Evolutionary conservation across 192 early-diverging fungal species (phyloP).

Genomic region (Backusella tarrabulga): DNA sequence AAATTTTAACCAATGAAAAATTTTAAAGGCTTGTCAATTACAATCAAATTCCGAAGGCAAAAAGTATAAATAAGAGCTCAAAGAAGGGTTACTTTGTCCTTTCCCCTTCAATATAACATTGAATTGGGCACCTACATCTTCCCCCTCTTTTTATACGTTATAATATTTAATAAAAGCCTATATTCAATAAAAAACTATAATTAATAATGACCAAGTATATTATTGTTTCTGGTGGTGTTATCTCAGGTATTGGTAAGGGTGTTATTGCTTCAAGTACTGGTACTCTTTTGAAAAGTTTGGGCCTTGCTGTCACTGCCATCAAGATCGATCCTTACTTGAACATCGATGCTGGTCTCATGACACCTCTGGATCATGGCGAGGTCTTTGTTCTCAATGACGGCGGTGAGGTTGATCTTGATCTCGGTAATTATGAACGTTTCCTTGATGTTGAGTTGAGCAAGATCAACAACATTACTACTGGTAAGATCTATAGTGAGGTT

Average conservation of each 20-base stretch:
- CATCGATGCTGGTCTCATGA: constrained; percentile 98
- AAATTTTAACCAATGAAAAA: constrained; percentile 4
- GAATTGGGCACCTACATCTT: constrained; percentile 14
- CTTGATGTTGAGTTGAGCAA: constrained; percentile 89
- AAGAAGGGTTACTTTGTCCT: neutral
- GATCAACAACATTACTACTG: constrained; percentile 99
- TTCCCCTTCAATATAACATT: constrained; percentile 17
- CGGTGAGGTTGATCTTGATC: constrained; percentile 97
- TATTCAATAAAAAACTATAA: constrained; percentile 18
- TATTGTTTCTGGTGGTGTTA: constrained; percentile 96
- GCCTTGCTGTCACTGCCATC: constrained; percentile 93
- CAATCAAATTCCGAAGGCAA: neutral
- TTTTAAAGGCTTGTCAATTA: neutral
- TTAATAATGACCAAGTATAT: constrained; percentile 84
- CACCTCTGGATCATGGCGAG: constrained; percentile 97
- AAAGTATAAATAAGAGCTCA: neutral
- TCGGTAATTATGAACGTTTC: constrained; percentile 99
- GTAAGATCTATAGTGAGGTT: constrained; percentile 96
- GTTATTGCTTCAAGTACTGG: constrained; percentile 98
- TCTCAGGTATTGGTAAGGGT: constrained; percentile 99
- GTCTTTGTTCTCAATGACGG: constrained; percentile 99
- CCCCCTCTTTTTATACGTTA: constrained; percentile 4
- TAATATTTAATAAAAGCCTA: neutral
- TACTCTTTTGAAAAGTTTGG: constrained; percentile 88
- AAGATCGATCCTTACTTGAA: constrained; percentile 99